Conservation (phyloP, 2,329 filamentous ascomycete genomes). For the Pestalotiopsis sp. region DNA sequence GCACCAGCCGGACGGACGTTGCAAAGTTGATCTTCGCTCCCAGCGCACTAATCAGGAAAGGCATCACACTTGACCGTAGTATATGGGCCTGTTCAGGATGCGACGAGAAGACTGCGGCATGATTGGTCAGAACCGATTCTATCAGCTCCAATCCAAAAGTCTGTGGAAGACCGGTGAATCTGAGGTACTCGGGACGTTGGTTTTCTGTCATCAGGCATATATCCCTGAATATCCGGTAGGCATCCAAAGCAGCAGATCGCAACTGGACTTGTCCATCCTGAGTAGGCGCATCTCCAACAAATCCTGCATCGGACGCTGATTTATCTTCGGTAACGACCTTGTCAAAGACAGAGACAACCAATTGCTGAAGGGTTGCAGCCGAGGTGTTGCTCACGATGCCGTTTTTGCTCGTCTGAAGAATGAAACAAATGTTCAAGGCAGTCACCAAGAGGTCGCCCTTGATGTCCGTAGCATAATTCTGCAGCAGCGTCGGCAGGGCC, state of each 20-base stretch:
- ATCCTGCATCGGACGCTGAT: constrained; percentile 52
- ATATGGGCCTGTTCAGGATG: constrained; percentile 83
- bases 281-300: constrained; percentile 68
- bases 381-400: constrained; percentile 94
- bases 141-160: constrained; percentile 90
- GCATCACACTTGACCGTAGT: constrained; percentile 77
- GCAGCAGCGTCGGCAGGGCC: constrained; percentile 82
- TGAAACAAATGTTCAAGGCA: constrained; percentile 87
- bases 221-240: constrained; percentile 86
- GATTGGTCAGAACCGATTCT: constrained; percentile 85
- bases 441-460: constrained; percentile 80
- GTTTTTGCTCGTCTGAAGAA: constrained; percentile 89
- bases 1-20: constrained; percentile 77
- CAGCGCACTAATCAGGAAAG: constrained; percentile 76
- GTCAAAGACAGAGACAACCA: constrained; percentile 91
- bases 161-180: constrained; percentile 75
- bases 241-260: constrained; percentile 79
- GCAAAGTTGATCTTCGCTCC: constrained; percentile 80
- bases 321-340: constrained; percentile 84
- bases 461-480: constrained; percentile 85
- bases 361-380: constrained; percentile 92
- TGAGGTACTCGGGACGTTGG: constrained; percentile 79
- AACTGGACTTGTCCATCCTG: constrained; percentile 68
- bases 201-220: constrained; percentile 86
- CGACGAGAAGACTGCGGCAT: constrained; percentile 75